phyloP scores from a whole-genome alignment of 257 asterid genomes.

The Ballota nigra region DNA sequence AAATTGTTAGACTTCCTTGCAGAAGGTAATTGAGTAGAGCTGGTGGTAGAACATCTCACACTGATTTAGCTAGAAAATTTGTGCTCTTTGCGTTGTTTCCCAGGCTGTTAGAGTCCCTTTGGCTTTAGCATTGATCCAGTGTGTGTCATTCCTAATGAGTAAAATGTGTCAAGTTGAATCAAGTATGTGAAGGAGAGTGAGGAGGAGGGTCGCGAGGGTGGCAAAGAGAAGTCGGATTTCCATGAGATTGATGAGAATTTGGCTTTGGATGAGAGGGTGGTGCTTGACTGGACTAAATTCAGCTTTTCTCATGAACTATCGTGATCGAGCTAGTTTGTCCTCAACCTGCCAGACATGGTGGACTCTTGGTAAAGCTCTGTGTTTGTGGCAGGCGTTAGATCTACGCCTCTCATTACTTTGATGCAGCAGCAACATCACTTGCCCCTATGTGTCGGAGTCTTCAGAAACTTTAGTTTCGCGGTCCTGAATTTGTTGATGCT shows the following conservation, averaged over 20 bases:
- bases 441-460: constrained; percentile 60
- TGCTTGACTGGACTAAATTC: constrained; percentile 75
- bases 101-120: too few relatives aligned
- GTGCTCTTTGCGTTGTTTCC: too few relatives aligned
- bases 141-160: background rate
- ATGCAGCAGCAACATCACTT: constrained; percentile 55
- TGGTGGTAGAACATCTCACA: too few relatives aligned
- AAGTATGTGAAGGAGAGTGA: constrained; percentile 65
- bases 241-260: constrained; percentile 37
- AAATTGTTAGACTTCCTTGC: too few relatives aligned
- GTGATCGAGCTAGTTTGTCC: constrained; percentile 81
- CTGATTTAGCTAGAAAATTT: too few relatives aligned
- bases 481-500: constrained; percentile 78
- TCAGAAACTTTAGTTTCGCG: constrained; percentile 69
- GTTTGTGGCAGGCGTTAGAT: constrained; percentile 69
- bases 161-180: constrained; percentile 20
- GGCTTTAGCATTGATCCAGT: background rate
- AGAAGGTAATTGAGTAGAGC: too few relatives aligned
- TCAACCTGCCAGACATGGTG: constrained; percentile 78
- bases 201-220: constrained; percentile 55
- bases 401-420: constrained; percentile 68
- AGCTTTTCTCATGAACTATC: constrained; percentile 67
- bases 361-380: constrained; percentile 53
- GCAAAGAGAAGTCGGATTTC: constrained; percentile 47
- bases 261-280: constrained; percentile 38